Percentiles rank a stretch among this genome's conserved stretches.
Conservation (phyloP, 768 basidiomycete genomes). For the Leccinum disarticulatum region DNA sequence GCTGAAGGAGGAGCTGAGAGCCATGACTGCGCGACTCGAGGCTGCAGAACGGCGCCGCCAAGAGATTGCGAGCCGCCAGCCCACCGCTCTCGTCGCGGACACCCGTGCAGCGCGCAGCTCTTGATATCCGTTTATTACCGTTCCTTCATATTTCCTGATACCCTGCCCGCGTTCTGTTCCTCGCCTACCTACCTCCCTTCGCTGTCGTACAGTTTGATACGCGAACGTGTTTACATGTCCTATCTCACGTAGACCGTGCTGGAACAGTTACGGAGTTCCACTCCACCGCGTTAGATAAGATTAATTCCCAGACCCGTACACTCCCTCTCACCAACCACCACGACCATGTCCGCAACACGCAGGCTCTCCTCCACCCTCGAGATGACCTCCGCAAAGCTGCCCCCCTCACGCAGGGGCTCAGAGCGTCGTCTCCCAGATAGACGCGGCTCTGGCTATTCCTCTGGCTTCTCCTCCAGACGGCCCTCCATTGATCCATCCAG, state of each 20-base stretch:
- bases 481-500: slow-evolving; percentile 76
- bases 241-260: slow-evolving; percentile 7
- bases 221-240: background rate
- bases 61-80: slow-evolving; percentile 43
- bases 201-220: slow-evolving; percentile 5
- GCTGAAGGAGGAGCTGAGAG: slow-evolving; percentile 71
- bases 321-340: slow-evolving; percentile 10
- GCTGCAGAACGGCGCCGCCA: slow-evolving; percentile 65
- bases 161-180: slow-evolving; percentile 24
- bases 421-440: slow-evolving; percentile 46
- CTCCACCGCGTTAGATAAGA: slow-evolving; percentile 7
- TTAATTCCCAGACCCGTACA: slow-evolving; percentile 8
- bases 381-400: slow-evolving; percentile 32
- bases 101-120: slow-evolving; percentile 14
- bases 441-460: slow-evolving; percentile 45
- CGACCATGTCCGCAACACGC: slow-evolving; percentile 24
- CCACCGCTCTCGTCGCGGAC: slow-evolving; percentile 11
- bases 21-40: slow-evolving; percentile 73
- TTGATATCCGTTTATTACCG: slow-evolving; percentile 32
- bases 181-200: slow-evolving; percentile 10
- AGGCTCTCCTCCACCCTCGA: slow-evolving; percentile 30
- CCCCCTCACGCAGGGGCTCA: slow-evolving; percentile 45
- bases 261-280: background rate
- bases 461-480: slow-evolving; percentile 55
- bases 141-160: slow-evolving; percentile 27